A percentile compares a stretch with the other conserved stretches of the same genome.
phyloP scores from a whole-genome alignment of 495 filamentous ascomycete species.

The Sabuloglossum arenarium region DNA sequence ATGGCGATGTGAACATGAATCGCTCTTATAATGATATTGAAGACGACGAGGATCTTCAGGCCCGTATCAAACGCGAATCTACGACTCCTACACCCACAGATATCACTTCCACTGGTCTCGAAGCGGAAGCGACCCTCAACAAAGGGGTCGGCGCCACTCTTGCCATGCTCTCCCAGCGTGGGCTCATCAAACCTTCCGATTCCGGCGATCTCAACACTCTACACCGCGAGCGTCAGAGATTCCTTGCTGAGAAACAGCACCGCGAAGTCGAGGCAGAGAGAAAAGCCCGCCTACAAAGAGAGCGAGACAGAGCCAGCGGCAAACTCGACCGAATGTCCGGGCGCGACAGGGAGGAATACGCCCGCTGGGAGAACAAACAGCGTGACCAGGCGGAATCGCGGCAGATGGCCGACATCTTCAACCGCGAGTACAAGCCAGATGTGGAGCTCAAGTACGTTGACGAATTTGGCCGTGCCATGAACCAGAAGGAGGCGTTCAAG shows the following conservation, averaged over 20 bases:
- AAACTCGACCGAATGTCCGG: conserved; percentile 70
- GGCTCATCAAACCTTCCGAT: conserved; percentile 45
- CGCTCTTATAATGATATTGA: conserved; percentile 34
- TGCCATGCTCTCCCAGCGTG: conserved; percentile 60
- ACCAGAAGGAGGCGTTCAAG: conserved; percentile 91
- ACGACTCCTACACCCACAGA: conserved; percentile 23
- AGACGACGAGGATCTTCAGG: conserved; percentile 29
- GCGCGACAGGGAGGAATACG: conserved; percentile 78
- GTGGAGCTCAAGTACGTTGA: conserved; percentile 82
- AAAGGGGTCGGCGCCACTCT: conserved; percentile 66
- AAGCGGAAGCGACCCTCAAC: conserved; percentile 60
- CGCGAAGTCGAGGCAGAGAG: conserved; percentile 57
- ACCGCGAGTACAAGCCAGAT: conserved; percentile 69
- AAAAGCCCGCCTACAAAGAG: conserved; percentile 61
- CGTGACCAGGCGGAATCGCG: conserved; percentile 67
- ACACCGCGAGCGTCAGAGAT: conserved; percentile 55
- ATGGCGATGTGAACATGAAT: conserved; percentile 45
- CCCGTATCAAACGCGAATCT: conserved; percentile 29
- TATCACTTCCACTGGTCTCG: conserved; percentile 52
- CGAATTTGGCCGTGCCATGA: conserved; percentile 64
- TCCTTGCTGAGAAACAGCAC: conserved; percentile 55
- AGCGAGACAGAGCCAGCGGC: conserved; percentile 64
- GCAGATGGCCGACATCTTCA: conserved; percentile 65
- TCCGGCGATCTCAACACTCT: conserved; percentile 42
- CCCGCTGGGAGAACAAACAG: conserved; percentile 64